These are phyloP conservation scores for Lactarius evosmus DNA, from an alignment of 768 basidiomycete genomes.

Conservation along the genomic window DNA sequence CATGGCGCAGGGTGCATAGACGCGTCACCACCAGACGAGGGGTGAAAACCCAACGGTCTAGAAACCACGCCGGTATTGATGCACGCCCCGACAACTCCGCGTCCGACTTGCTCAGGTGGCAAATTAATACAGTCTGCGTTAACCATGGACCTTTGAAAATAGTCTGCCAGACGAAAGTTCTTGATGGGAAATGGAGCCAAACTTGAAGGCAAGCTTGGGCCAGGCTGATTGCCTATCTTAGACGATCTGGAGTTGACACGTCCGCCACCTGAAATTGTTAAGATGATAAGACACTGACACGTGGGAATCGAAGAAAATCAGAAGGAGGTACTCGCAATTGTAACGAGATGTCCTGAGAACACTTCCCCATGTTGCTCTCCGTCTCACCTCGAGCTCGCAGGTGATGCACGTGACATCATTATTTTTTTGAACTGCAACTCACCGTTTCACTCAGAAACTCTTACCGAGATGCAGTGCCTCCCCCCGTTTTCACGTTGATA, in stretches of 20 bases:
- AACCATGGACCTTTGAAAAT: neutral
- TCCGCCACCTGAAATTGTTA: neutral
- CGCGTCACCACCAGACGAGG: neutral
- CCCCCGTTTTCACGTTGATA: neutral
- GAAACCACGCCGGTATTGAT: neutral
- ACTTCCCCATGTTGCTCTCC: no score
- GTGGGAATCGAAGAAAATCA: neutral
- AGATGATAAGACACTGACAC: neutral
- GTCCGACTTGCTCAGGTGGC: neutral
- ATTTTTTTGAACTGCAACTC: no score
- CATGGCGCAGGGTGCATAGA: neutral
- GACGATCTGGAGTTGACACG: neutral
- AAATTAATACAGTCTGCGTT: neutral
- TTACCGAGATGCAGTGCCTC: neutral
- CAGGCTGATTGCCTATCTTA: neutral
- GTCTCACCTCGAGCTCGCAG: neutral
- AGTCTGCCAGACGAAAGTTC: neutral
- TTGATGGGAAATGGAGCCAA: slow-evolving; percentile 18
- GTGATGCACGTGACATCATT: neutral
- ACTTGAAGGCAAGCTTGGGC: neutral
- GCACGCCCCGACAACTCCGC: slow-evolving; percentile 4
- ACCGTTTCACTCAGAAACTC: neutral
- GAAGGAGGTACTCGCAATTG: neutral
- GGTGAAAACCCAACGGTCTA: neutral
- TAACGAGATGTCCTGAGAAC: no score